A percentile compares a stretch with the other conserved stretches of the same genome.
Conservation (phyloP, 2,329 filamentous ascomycete species). For the Colletotrichum euphorbiae region DNA sequence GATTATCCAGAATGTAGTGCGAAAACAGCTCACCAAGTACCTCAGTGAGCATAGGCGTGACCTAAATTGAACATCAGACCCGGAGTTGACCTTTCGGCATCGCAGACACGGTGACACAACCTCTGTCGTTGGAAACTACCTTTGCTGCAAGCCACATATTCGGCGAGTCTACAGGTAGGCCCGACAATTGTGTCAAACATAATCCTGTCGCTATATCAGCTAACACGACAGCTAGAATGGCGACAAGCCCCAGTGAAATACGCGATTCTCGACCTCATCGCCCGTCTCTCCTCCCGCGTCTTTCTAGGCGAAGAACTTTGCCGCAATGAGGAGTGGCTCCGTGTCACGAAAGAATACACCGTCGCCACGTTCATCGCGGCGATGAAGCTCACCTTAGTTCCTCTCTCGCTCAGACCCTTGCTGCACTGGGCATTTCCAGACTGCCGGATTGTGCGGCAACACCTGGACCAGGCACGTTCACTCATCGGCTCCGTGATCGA, state of each 20-base stretch:
- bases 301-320: conserved; percentile 60
- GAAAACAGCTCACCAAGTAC: conserved; percentile 11
- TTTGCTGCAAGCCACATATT: neutral
- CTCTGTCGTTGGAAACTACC: neutral
- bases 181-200: too few species aligned
- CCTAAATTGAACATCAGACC: fast-evolving
- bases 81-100: neutral
- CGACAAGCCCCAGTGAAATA: conserved; percentile 14
- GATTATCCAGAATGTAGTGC: neutral
- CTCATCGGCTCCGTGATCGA: conserved; percentile 50
- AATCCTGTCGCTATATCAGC: neutral
- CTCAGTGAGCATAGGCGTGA: neutral
- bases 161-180: neutral
- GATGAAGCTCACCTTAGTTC: conserved; percentile 54
- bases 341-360: conserved; percentile 56
- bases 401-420: conserved; percentile 53
- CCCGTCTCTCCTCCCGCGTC: conserved; percentile 61
- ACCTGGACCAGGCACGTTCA: conserved; percentile 48
- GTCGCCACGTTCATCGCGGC: conserved; percentile 51
- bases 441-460: conserved; percentile 48
- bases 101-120: neutral
- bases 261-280: conserved; percentile 49
- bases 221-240: conserved; percentile 41
- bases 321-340: conserved; percentile 60
- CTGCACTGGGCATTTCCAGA: conserved; percentile 58